Evolutionary conservation across 164 flowering plant genomes (phyloP).

Genomic region (Tinospora cordifolia): DNA sequence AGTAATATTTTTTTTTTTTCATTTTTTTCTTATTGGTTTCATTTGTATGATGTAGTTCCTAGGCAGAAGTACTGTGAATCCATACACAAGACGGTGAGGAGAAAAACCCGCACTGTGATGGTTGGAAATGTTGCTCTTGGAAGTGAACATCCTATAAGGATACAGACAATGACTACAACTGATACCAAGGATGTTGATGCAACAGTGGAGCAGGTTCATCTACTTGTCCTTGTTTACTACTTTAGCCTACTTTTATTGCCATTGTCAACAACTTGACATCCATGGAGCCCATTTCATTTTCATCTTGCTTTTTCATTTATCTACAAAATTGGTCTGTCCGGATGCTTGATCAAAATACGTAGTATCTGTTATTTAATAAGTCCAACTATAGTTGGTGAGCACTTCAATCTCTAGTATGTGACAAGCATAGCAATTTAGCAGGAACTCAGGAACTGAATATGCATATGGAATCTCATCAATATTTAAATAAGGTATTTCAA

Average conservation of each 20-base stretch:
- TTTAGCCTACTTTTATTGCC: not conserved
- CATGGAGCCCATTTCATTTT: too few species aligned
- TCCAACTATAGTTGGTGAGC: too few species aligned
- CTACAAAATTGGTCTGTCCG: too few species aligned
- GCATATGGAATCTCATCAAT: too few species aligned
- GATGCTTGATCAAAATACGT: too few species aligned
- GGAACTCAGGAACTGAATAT: too few species aligned
- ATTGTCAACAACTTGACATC: too few species aligned
- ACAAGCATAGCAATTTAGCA: too few species aligned
- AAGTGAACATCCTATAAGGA: constrained; percentile 93
- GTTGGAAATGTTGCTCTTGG: constrained; percentile 92
- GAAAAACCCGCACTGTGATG: constrained; percentile 93
- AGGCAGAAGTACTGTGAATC: constrained; percentile 94
- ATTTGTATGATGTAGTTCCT: constrained; percentile 52
- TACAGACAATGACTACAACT: constrained; percentile 93
- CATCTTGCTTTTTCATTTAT: too few species aligned
- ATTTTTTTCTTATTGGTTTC: constrained; percentile 14
- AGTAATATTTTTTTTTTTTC: not conserved
- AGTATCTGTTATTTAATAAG: too few species aligned
- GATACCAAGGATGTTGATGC: constrained; percentile 90
- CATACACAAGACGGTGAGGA: constrained; percentile 70
- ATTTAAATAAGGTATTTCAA: too few species aligned
- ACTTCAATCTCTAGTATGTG: too few species aligned
- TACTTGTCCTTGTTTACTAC: not conserved
- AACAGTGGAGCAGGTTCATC: constrained; percentile 79